Evolutionary conservation across 345 rosid species (phyloP).

Genomic region (Melaleuca alternifolia): DNA sequence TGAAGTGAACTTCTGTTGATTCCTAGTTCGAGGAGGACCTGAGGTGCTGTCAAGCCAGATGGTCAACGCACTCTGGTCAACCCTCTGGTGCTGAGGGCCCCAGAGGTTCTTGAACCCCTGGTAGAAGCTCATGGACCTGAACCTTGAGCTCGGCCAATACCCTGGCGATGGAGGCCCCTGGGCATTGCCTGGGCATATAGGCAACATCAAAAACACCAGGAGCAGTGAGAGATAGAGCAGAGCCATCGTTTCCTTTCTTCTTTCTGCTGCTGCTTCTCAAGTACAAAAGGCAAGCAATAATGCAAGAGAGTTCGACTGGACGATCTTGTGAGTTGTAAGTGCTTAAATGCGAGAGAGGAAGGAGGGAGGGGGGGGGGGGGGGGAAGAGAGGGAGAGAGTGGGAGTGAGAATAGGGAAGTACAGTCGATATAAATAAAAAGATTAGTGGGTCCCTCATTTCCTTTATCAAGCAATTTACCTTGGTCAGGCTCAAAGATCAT

Average conservation of each 20-base stretch:
- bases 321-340: constrained; percentile 16
- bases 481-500: not conserved
- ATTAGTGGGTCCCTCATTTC: constrained; percentile 16
- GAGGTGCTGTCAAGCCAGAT: constrained; percentile 89
- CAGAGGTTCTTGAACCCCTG: constrained; percentile 78
- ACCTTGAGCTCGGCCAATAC: constrained; percentile 81
- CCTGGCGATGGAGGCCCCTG: constrained; percentile 86
- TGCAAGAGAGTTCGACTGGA: constrained; percentile 12
- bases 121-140: constrained; percentile 54
- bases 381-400: constrained; percentile 3
- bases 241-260: constrained; percentile 1
- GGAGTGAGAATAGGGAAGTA: constrained; percentile 16
- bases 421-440: constrained; percentile 9
- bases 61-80: constrained; percentile 51
- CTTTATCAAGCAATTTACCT: not conserved
- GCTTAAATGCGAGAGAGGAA: not conserved
- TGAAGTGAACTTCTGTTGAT: not conserved
- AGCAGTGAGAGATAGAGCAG: constrained; percentile 7
- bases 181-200: constrained; percentile 36
- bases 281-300: not conserved
- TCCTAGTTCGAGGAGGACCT: constrained; percentile 20
- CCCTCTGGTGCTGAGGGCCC: constrained; percentile 80
- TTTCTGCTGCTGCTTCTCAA: not conserved
- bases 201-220: constrained; percentile 19
- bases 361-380: not conserved